These are phyloP conservation scores for Carallia brachiata DNA, from an alignment of 345 rosid genomes.

Conservation along the genomic window DNA sequence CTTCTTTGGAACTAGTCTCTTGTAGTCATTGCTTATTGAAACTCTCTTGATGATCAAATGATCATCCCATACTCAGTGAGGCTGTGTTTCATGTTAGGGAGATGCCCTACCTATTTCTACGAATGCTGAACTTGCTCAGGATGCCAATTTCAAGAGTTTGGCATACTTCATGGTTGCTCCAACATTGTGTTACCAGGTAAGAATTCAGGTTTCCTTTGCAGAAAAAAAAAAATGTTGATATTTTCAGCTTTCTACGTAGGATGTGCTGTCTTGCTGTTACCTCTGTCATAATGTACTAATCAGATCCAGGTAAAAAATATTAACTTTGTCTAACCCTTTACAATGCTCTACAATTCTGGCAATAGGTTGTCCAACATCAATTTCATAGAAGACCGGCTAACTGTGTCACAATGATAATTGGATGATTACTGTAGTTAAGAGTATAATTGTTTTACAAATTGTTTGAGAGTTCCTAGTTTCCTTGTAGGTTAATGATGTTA, in stretches of 20 bases:
- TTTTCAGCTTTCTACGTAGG: background rate
- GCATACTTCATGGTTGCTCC: constrained; percentile 95
- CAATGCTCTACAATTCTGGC: no score
- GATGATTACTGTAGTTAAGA: no score
- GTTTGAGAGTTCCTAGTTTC: no score
- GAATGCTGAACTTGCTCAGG: constrained; percentile 39
- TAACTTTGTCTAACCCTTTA: no score
- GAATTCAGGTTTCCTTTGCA: background rate
- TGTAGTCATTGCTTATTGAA: background rate
- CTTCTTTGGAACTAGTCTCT: background rate
- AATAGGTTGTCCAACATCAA: no score
- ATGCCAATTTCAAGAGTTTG: constrained; percentile 71
- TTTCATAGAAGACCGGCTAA: no score
- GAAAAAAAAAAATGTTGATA: background rate
- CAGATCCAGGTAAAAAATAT: no score
- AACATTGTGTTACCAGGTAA: constrained; percentile 96
- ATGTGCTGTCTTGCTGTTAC: no score
- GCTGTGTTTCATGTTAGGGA: constrained; percentile 43
- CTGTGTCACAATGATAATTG: no score
- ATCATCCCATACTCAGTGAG: constrained; percentile 3
- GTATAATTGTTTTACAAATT: no score
- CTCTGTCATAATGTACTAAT: no score
- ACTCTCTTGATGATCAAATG: background rate
- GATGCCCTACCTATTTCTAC: constrained; percentile 25
- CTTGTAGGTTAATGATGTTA: no score